Percentiles rank a stretch among this genome's conserved stretches.
Evolutionary conservation across 2,329 filamentous ascomycete species (phyloP).

Genomic region (Neonectria punicea): DNA sequence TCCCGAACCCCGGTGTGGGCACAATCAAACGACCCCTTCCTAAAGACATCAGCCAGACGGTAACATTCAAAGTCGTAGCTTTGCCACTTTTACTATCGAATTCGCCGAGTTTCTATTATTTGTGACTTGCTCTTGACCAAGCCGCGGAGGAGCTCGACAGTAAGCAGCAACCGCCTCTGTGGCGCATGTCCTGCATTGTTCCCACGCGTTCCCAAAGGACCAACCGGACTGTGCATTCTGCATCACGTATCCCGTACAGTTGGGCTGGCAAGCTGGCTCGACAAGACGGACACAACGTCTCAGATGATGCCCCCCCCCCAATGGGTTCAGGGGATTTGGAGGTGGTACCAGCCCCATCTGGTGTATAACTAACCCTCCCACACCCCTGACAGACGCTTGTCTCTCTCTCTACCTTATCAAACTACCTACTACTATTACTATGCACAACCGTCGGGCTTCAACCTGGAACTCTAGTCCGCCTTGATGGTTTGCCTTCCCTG

Average conservation of each 20-base stretch:
- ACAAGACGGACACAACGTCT: conserved; percentile 7
- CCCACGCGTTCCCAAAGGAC: background rate
- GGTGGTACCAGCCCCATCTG: conserved; percentile 7
- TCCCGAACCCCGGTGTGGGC: conserved; percentile 2
- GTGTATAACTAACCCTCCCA: conserved; percentile 7
- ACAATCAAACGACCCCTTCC: background rate
- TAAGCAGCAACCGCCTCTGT: background rate
- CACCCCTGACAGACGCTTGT: conserved; percentile 14
- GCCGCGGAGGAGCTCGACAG: background rate
- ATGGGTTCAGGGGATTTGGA: background rate
- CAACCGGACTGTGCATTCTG: background rate
- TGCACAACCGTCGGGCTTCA: background rate
- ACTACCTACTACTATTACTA: background rate
- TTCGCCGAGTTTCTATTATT: background rate
- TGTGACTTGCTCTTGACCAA: background rate
- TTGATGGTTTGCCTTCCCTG: conserved; percentile 4
- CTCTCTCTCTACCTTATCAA: background rate
- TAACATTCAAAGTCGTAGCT: background rate
- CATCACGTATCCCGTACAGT: background rate
- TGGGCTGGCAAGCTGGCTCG: background rate
- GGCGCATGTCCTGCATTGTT: background rate
- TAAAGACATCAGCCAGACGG: background rate
- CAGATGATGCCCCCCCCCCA: conserved; percentile 14
- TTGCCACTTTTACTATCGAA: background rate
- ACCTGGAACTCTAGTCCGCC: background rate